phyloP scores from a whole-genome alignment of 306 rosid genomes.

The Hippophae rhamnoides region DNA sequence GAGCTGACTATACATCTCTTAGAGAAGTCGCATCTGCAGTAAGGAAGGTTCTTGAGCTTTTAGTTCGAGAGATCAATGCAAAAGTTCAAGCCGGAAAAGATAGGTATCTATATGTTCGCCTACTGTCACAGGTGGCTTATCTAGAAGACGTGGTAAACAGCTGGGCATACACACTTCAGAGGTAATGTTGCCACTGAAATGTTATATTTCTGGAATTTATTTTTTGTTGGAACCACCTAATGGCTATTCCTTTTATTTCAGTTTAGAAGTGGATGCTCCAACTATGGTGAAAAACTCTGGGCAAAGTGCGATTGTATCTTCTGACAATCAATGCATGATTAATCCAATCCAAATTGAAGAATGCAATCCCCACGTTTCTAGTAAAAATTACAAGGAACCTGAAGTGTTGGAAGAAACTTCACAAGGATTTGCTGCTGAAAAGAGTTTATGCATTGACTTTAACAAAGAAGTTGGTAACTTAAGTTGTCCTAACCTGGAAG shows the following conservation, averaged over 20 bases:
- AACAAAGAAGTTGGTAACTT: constrained; percentile 30
- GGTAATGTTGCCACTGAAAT: constrained; percentile 39
- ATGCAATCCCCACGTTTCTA: constrained; percentile 28
- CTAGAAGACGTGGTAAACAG: constrained; percentile 84
- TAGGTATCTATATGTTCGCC: constrained; percentile 62
- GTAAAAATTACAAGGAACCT: constrained; percentile 24
- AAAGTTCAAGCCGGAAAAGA: constrained; percentile 76
- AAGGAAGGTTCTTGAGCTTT: constrained; percentile 70
- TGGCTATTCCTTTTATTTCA: constrained; percentile 38
- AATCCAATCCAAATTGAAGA: constrained; percentile 36
- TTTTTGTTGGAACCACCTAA: constrained; percentile 23
- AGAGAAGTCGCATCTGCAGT: constrained; percentile 72
- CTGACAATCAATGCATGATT: constrained; percentile 18
- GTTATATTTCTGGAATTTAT: constrained; percentile 3
- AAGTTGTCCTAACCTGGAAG: constrained; percentile 20
- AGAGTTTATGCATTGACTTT: constrained; percentile 26
- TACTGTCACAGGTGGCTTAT: constrained; percentile 89
- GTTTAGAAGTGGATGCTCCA: constrained; percentile 61
- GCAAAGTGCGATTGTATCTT: constrained; percentile 13
- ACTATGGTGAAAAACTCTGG: constrained; percentile 23
- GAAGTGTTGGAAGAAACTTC: constrained; percentile 33
- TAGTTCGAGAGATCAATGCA: constrained; percentile 47
- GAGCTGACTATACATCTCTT: constrained; percentile 69
- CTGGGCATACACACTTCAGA: constrained; percentile 72
- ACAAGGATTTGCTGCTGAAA: constrained; percentile 29